phyloP scores from a whole-genome alignment of 352 stramenopile genomes.

The Phytopythium kandeliae region DNA sequence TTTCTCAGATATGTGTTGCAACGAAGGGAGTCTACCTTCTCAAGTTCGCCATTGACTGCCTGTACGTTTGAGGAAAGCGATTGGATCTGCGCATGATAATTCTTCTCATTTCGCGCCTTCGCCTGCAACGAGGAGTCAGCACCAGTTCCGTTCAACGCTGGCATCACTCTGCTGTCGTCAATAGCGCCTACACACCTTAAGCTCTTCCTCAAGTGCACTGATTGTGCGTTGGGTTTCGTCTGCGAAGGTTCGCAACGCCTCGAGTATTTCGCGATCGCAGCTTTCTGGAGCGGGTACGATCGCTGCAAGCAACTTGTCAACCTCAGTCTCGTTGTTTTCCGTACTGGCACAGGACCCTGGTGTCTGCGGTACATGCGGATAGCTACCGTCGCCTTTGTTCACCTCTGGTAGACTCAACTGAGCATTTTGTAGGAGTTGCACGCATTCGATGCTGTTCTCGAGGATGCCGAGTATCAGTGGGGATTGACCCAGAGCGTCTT shows the following conservation, averaged over 20 bases:
- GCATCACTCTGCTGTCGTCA: slow-evolving; percentile 9
- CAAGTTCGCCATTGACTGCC: slow-evolving; percentile 3
- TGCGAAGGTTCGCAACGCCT: slow-evolving; percentile 2
- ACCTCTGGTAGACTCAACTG: slow-evolving; percentile 1
- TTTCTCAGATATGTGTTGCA: no score
- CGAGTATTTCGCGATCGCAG: slow-evolving; percentile 1
- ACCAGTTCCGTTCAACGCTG: slow-evolving; percentile 7
- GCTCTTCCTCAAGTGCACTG: not conserved
- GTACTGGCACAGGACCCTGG: no score
- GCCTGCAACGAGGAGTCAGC: not conserved
- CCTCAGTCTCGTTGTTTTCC: slow-evolving; percentile 12
- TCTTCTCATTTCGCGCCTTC: slow-evolving; percentile 7
- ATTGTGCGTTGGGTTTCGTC: slow-evolving; percentile 4
- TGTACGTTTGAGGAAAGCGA: slow-evolving; percentile 8
- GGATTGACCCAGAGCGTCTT: slow-evolving; percentile 56
- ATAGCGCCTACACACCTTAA: slow-evolving; percentile 2
- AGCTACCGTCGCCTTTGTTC: not conserved
- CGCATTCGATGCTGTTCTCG: slow-evolving; percentile 62
- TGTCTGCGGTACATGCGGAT: no score
- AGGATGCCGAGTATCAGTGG: slow-evolving; percentile 65
- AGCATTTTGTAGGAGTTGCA: slow-evolving; percentile 46
- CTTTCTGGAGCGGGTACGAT: slow-evolving; percentile 1
- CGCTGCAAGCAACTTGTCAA: slow-evolving; percentile 5
- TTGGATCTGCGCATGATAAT: not conserved
- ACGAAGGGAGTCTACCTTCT: no score